Base-by-base conservation (phyloP, 768 basidiomycete species). In the Sarcodon aspratus region DNA sequence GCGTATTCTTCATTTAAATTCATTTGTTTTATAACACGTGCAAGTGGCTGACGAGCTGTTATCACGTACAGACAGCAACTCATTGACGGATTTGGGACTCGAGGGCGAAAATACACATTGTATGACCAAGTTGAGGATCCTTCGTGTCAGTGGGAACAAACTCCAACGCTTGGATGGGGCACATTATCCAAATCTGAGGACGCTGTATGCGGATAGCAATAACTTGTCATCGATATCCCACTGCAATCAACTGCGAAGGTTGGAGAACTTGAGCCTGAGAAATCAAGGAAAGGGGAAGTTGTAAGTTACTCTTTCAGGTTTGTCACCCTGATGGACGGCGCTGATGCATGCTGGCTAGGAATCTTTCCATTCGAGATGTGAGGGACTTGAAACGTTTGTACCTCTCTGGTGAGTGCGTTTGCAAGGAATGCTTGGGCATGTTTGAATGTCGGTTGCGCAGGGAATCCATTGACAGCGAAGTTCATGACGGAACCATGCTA, bases 321-420 rank as follows among this genome's bases (percentile, higher is more conserved):
- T 50, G 57, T 54, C 47, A 27, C 15, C 42, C 38, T 9, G 40
- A n/a, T 42, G 15, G 15, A 42, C 40, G 40, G 13, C 9, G 40
- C 27, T 42, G 13, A 13, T 36, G 40, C n/a, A 2, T 7, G 8
- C 15, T 9, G 36, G 9, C 32, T 3, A 21, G 36, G 31, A 13
- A 43, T 42, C 59, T 75, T 46, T 64, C 65, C 51, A 66, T 64
- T 9, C 80, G 78, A 58, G 85, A 91, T 61, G 78, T 96, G 59
- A 81, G 89, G 60, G 90, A 94, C 69, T 82, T 92, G 58, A 94
- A 93, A 68, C 80, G 94, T 48, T 68, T 98, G 61, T 99, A 97
- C 72, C 79, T 97, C 48, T 94, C 91, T 55, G 91, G 92, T 91
- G 63, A 55, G 87, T 73, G 52, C 52, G 15, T 43, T 50, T 47